Percentiles rank a stretch among this genome's conserved stretches.
Evolutionary conservation across 495 filamentous ascomycete genomes (phyloP).

Genomic region (Thermochaetoides thermophila): DNA sequence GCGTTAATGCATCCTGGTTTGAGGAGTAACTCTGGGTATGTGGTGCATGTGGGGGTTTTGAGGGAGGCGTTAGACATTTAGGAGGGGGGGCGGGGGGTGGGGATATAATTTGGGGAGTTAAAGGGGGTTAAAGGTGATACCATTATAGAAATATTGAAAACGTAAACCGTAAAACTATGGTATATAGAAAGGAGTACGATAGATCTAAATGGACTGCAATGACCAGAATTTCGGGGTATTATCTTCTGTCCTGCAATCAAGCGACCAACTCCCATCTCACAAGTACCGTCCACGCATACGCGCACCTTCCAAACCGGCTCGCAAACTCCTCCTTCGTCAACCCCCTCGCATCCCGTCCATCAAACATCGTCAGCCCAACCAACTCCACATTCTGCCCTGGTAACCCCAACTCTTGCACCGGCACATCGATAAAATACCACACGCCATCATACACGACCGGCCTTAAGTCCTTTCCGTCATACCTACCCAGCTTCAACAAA

Average conservation of each 20-base stretch:
- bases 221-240: no score
- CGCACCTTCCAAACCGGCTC: constrained; percentile 40
- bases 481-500: constrained; percentile 46
- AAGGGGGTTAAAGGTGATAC: no score
- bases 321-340: constrained; percentile 51
- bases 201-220: no score
- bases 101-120: background rate
- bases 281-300: constrained; percentile 47
- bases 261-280: constrained; percentile 54
- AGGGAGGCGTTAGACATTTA: constrained; percentile 6
- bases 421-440: constrained; percentile 64
- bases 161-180: no score
- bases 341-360: constrained; percentile 51
- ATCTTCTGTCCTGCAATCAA: background rate
- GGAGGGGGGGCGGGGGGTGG: background rate
- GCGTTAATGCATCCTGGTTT: constrained; percentile 35
- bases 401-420: constrained; percentile 45
- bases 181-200: no score
- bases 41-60: constrained; percentile 50
- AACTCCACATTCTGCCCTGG: constrained; percentile 51
- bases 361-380: constrained; percentile 46
- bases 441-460: constrained; percentile 49
- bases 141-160: no score
- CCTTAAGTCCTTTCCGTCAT: constrained; percentile 53
- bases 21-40: constrained; percentile 45